Evolutionary conservation across 2,329 filamentous ascomycete genomes (phyloP).

Genomic region (Ophiostoma angusticollis): DNA sequence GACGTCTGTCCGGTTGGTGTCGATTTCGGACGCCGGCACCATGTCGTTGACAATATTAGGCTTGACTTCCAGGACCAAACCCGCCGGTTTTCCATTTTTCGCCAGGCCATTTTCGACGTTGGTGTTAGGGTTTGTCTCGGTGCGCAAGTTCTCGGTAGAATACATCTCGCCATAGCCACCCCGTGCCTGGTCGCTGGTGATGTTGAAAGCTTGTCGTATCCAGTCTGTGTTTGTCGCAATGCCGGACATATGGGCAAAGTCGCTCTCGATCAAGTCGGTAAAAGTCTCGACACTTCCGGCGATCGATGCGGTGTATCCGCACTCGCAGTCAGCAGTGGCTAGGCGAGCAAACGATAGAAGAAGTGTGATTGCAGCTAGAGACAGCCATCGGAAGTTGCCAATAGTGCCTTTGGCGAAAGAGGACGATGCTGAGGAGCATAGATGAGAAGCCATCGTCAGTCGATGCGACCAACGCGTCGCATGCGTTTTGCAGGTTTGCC

Average conservation of each 20-base stretch:
- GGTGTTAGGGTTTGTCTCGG: constrained; percentile 26
- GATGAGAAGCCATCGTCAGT: neutral
- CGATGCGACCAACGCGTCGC: no score
- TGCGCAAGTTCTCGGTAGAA: constrained; percentile 40
- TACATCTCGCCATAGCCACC: constrained; percentile 57
- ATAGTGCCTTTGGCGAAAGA: neutral
- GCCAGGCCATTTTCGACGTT: constrained; percentile 32
- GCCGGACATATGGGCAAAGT: constrained; percentile 48
- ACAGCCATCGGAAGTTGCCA: no score
- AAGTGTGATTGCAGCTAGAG: no score
- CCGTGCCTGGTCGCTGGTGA: constrained; percentile 41
- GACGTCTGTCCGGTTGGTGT: constrained; percentile 46
- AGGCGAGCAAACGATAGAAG: constrained; percentile 13
- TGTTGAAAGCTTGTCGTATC: constrained; percentile 54
- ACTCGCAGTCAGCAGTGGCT: constrained; percentile 46
- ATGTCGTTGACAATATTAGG: constrained; percentile 32
- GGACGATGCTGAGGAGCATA: neutral
- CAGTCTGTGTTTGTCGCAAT: constrained; percentile 45
- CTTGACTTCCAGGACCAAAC: constrained; percentile 45
- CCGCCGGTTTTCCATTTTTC: constrained; percentile 31
- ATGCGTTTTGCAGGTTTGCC: neutral
- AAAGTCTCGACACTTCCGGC: constrained; percentile 36
- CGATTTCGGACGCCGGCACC: constrained; percentile 52
- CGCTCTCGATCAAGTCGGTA: constrained; percentile 57
- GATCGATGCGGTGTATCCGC: constrained; percentile 51